Conservation (phyloP, 1,139 yeast species). For the Arxiozyma bovina region DNA sequence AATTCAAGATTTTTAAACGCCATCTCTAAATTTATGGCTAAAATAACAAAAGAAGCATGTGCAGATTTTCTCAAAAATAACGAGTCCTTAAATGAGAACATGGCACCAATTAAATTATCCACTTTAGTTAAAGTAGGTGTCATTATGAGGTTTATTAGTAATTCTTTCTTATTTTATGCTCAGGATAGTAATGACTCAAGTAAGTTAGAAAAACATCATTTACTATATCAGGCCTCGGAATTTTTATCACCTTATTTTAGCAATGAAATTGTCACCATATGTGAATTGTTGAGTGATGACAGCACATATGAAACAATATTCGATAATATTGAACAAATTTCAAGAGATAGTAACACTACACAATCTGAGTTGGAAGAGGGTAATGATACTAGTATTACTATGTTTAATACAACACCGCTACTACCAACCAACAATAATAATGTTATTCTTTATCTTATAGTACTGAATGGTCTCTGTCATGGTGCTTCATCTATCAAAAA, state of each 20-base stretch:
- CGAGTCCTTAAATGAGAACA: constrained; percentile 22
- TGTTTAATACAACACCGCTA: constrained; percentile 11
- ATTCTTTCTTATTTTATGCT: constrained; percentile 29
- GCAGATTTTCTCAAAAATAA: constrained; percentile 34
- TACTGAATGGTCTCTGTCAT: constrained; percentile 27
- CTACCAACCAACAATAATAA: constrained; percentile 21
- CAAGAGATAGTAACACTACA: constrained; percentile 7
- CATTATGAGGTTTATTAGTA: constrained; percentile 33
- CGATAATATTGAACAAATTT: background rate
- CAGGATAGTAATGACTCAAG: constrained; percentile 8
- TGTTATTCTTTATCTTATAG: constrained; percentile 22
- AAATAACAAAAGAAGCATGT: constrained; percentile 33
- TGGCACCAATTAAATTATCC: constrained; percentile 30
- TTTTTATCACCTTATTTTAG: constrained; percentile 27
- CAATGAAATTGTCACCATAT: constrained; percentile 17
- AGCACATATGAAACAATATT: constrained; percentile 14
- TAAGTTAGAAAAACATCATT: constrained; percentile 11
- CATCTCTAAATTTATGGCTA: constrained; percentile 38
- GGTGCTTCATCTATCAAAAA: constrained; percentile 23
- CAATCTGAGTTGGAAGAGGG: constrained; percentile 9
- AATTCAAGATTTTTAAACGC: constrained; percentile 33
- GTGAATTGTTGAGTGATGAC: constrained; percentile 21
- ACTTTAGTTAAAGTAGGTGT: constrained; percentile 35
- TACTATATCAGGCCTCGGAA: constrained; percentile 27
- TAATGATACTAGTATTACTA: background rate